Conservation (phyloP, 179 eudicot genomes). For the Silene noctiflora region DNA sequence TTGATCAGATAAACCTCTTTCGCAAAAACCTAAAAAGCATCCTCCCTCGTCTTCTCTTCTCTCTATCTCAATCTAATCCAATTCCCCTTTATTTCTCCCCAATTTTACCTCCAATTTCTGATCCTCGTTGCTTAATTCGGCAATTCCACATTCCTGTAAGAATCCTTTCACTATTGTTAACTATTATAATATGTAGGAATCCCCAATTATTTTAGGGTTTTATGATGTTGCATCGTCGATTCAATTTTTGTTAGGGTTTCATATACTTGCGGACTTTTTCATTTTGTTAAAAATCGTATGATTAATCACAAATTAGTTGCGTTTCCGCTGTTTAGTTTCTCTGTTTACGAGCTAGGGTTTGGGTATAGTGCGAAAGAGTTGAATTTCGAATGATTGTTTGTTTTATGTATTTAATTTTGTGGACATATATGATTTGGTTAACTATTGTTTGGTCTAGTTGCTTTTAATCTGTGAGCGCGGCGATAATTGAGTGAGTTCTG, state of each 20-base stretch:
- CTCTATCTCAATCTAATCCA: background rate
- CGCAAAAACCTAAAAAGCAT: background rate
- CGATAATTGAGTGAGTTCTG: background rate
- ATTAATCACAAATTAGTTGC: background rate
- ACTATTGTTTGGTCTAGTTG: background rate
- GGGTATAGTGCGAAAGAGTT: background rate
- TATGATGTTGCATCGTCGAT: background rate
- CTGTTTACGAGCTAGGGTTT: background rate
- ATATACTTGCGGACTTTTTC: background rate
- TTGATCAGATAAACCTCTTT: conserved; percentile 1
- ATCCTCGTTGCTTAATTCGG: background rate
- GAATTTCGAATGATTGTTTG: background rate
- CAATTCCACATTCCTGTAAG: background rate
- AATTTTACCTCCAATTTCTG: background rate
- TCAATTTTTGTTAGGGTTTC: background rate
- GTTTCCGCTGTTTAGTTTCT: background rate
- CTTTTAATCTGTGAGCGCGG: background rate
- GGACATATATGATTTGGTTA: background rate
- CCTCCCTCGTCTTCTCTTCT: background rate
- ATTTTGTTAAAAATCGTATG: background rate
- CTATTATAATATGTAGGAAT: background rate
- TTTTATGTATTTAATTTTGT: background rate
- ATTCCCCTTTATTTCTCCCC: background rate
- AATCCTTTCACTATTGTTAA: background rate
- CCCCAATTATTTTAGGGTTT: conserved; percentile 4